A percentile compares a stretch with the other conserved stretches of the same genome.
These are phyloP conservation scores for Cotoneaster glaucophyllus DNA, from an alignment of 306 rosid species.

Conservation along the genomic window DNA sequence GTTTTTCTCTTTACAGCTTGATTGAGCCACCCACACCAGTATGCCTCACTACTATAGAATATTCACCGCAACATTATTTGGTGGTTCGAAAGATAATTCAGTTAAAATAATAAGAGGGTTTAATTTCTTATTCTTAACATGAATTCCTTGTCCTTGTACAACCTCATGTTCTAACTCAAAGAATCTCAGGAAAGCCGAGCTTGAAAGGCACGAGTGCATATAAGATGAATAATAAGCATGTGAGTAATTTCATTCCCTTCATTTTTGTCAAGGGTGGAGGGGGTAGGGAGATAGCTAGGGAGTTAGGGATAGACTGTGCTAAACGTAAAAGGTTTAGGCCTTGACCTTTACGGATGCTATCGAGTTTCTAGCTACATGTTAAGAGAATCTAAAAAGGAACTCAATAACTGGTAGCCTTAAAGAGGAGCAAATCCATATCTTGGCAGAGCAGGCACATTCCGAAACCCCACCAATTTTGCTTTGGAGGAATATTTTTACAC, in stretches of 20 bases:
- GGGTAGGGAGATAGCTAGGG: too few species aligned
- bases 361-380: neutral
- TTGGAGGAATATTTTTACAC: neutral
- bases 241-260: neutral
- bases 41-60: neutral
- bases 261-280: too few species aligned
- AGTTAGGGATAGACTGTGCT: too few species aligned
- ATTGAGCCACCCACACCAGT: neutral
- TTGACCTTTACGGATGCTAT: neutral
- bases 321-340: too few species aligned
- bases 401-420: neutral
- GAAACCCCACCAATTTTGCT: neutral
- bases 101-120: too few species aligned
- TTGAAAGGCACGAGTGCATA: neutral
- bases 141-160: neutral
- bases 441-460: neutral
- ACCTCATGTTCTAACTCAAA: neutral
- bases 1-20: neutral
- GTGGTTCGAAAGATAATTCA: neutral
- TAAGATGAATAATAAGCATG: constrained; percentile 9
- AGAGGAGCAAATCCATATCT: neutral
- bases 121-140: neutral
- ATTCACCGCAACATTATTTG: neutral
- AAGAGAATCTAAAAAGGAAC: neutral
- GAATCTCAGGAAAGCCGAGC: neutral